Percentiles rank a stretch among this genome's conserved stretches.
These are phyloP conservation scores for Monosporascus cannonballus DNA, from an alignment of 2,329 filamentous ascomycete genomes.

Conservation along the genomic window DNA sequence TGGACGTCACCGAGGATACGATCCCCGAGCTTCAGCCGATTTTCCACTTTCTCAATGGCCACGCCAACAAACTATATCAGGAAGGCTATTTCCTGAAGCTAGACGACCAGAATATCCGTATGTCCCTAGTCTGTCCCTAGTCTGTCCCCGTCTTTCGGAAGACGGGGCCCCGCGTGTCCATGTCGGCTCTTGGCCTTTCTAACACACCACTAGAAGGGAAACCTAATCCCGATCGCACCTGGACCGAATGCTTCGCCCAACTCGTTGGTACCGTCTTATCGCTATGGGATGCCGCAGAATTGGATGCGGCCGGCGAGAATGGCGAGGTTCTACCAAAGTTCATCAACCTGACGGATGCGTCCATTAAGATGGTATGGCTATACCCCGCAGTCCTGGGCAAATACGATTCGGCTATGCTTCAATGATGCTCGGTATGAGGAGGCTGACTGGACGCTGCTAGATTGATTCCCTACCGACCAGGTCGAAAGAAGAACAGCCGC, in stretches of 20 bases:
- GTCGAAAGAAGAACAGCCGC: conserved; percentile 65
- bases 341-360: conserved; percentile 94
- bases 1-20: conserved; percentile 80
- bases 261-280: conserved; percentile 92
- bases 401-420: too few relatives aligned
- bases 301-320: conserved; percentile 80
- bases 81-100: conserved; percentile 97
- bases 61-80: conserved; percentile 93
- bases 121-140: conserved; percentile 39
- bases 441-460: conserved; percentile 33
- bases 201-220: conserved; percentile 61
- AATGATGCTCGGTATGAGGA: not conserved
- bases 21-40: conserved; percentile 91
- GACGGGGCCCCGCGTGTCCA: conserved; percentile 1
- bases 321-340: conserved; percentile 85
- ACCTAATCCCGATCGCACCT: conserved; percentile 78
- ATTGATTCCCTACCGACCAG: conserved; percentile 86
- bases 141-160: conserved; percentile 2
- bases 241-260: conserved; percentile 96
- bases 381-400: not conserved
- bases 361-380: conserved; percentile 82
- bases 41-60: conserved; percentile 89
- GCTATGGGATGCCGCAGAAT: conserved; percentile 87
- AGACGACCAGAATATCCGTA: conserved; percentile 89
- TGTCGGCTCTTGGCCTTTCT: conserved; percentile 1